phyloP scores from a whole-genome alignment of 2,329 filamentous ascomycete genomes.

The Colletotrichum shisoi region DNA sequence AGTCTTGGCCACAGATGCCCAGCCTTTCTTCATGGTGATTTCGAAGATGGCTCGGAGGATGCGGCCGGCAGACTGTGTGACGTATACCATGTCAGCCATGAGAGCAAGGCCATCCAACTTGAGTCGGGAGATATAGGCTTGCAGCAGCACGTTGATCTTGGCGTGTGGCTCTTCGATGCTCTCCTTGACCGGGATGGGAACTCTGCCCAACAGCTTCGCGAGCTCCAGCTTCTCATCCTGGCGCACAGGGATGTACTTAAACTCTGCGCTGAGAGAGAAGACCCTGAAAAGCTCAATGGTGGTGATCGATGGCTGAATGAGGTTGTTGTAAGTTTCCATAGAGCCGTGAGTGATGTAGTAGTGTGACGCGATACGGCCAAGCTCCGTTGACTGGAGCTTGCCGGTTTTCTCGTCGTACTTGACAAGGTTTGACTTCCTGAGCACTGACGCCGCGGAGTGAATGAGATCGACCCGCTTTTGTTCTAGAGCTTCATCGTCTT shows the following conservation, averaged over 20 bases:
- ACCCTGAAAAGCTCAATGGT: constrained; percentile 96
- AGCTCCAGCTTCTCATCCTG: constrained; percentile 98
- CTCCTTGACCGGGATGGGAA: constrained; percentile 97
- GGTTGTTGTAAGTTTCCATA: constrained; percentile 96
- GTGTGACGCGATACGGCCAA: constrained; percentile 94
- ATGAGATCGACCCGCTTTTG: constrained; percentile 98
- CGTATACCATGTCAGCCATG: constrained; percentile 98
- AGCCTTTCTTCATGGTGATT: constrained; percentile 96
- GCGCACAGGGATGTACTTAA: constrained; percentile 97
- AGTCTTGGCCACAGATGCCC: constrained; percentile 90
- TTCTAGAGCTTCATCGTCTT: constrained; percentile 87
- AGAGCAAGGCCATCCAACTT: constrained; percentile 92
- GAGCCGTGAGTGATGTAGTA: constrained; percentile 98
- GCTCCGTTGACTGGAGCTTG: constrained; percentile 86
- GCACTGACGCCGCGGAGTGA: constrained; percentile 86
- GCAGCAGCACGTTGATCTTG: constrained; percentile 96
- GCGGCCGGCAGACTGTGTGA: constrained; percentile 96
- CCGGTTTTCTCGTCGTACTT: constrained; percentile 97
- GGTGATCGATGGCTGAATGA: constrained; percentile 91
- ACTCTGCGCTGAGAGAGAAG: constrained; percentile 94
- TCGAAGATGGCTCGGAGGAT: constrained; percentile 96
- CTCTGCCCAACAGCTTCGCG: constrained; percentile 85
- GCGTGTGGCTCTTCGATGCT: constrained; percentile 95
- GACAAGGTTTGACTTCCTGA: constrained; percentile 87
- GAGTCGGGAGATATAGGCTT: constrained; percentile 94